These are phyloP conservation scores for Tolypocladium tundrense DNA, from an alignment of 2,329 filamentous ascomycete species.

Conservation along the genomic window DNA sequence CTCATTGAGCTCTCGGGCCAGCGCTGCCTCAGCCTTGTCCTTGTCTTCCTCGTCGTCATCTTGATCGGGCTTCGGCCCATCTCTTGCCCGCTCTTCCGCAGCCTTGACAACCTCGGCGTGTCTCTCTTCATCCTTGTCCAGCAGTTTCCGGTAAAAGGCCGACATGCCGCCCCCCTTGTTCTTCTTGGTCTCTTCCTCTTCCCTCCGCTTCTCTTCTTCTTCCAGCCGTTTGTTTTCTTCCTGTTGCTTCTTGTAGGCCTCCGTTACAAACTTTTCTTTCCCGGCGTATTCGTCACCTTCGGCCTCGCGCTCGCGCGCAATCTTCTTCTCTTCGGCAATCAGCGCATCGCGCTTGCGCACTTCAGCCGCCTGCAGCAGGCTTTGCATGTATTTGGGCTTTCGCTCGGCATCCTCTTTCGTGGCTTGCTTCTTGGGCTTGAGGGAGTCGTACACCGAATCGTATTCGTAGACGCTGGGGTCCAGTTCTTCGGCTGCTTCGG, in stretches of 20 bases:
- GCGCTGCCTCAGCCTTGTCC: conserved; percentile 48
- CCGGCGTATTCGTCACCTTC: conserved; percentile 74
- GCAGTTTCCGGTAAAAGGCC: conserved; percentile 65
- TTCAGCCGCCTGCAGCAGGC: conserved; percentile 61
- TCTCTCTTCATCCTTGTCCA: conserved; percentile 59
- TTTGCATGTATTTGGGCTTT: conserved; percentile 70
- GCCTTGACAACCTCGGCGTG: conserved; percentile 63
- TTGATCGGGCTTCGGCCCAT: conserved; percentile 17
- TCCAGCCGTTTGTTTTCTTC: conserved; percentile 62
- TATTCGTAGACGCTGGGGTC: conserved; percentile 79
- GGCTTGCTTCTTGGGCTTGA: conserved; percentile 56
- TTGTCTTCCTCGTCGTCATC: conserved; percentile 32
- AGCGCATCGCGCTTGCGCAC: conserved; percentile 67
- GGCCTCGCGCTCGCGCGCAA: conserved; percentile 66
- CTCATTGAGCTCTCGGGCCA: conserved; percentile 57
- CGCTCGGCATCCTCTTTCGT: conserved; percentile 44
- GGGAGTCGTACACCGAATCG: conserved; percentile 69
- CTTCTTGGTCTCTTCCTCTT: conserved; percentile 55
- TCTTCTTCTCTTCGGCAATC: conserved; percentile 70
- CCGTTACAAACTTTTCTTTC: conserved; percentile 81
- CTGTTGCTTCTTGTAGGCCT: conserved; percentile 72
- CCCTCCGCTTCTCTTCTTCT: conserved; percentile 57
- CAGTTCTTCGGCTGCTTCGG: conserved; percentile 52
- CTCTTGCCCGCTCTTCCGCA: conserved; percentile 43
- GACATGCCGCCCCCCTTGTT: conserved; percentile 61